phyloP scores from a whole-genome alignment of 345 rosid species.

The Physaria fendleri region DNA sequence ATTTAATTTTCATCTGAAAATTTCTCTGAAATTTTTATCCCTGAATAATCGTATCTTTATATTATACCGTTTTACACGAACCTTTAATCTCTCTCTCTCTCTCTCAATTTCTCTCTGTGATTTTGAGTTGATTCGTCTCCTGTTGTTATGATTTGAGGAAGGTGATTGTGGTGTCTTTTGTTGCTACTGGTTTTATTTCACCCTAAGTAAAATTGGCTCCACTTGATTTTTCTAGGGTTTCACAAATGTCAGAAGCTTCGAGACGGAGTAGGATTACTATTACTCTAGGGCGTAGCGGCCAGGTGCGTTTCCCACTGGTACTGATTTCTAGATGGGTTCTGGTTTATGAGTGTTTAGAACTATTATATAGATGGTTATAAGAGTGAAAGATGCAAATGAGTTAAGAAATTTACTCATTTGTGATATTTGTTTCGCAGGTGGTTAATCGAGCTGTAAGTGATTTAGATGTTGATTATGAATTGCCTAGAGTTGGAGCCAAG shows the following conservation, averaged over 20 bases:
- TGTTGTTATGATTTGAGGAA: constrained; percentile 22
- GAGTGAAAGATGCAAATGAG: neutral
- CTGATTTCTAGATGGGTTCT: neutral
- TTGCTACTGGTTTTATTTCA: neutral
- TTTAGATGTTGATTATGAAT: constrained; percentile 35
- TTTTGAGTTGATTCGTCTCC: constrained; percentile 11
- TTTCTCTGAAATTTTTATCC: neutral
- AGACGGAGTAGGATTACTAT: constrained; percentile 67
- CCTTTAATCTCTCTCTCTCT: neutral
- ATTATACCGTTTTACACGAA: constrained; percentile 7
- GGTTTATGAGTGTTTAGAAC: neutral
- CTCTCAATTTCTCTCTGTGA: neutral
- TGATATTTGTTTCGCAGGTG: constrained; percentile 42
- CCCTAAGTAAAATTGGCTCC: neutral
- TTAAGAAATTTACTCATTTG: neutral
- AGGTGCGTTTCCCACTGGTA: constrained; percentile 39
- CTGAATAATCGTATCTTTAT: neutral
- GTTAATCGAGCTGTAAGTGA: constrained; percentile 57
- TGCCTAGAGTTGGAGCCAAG: constrained; percentile 50
- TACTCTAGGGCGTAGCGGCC: constrained; percentile 77
- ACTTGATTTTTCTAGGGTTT: constrained; percentile 35
- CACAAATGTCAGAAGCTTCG: constrained; percentile 63
- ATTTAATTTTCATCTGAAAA: neutral
- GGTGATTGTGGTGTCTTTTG: constrained; percentile 2
- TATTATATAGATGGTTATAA: neutral